Evolutionary conservation across 176 grass and related monocot species (phyloP).

Genomic region (Thinopyrum elongatum): DNA sequence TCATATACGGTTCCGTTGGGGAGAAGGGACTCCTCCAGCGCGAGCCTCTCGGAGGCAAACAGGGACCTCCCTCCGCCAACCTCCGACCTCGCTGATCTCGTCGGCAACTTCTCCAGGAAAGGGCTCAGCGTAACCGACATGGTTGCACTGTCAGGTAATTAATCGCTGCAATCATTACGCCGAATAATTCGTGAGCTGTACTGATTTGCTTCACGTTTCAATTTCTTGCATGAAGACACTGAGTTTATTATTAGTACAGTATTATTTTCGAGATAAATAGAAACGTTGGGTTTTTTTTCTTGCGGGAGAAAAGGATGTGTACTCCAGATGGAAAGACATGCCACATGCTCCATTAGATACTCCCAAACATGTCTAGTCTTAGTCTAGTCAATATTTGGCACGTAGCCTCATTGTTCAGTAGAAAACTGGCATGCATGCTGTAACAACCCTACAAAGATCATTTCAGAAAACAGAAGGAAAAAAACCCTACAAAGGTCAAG

Average conservation of each 20-base stretch:
- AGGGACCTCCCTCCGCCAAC: constrained; percentile 50
- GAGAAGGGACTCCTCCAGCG: constrained; percentile 59
- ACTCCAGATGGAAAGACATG: neutral
- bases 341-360: neutral
- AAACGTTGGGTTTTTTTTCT: too few species aligned
- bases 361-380: neutral
- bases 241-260: too few species aligned
- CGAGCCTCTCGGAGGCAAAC: constrained; percentile 39
- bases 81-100: constrained; percentile 38
- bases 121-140: constrained; percentile 56
- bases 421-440: neutral
- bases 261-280: too few species aligned
- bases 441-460: neutral
- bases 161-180: neutral
- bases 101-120: constrained; percentile 48
- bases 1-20: constrained; percentile 57
- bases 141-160: constrained; percentile 67
- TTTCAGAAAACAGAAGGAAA: too few species aligned
- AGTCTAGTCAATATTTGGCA: neutral
- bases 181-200: neutral
- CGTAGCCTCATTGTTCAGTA: too few species aligned
- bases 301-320: too few species aligned
- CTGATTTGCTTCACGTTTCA: too few species aligned
- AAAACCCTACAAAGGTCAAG: too few species aligned
- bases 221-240: too few species aligned